Evolutionary conservation across 371 early-diverging fungal species (phyloP), one percentile per base, ranked within the genome.

Genomic region (Mortierella sp.): DNA sequence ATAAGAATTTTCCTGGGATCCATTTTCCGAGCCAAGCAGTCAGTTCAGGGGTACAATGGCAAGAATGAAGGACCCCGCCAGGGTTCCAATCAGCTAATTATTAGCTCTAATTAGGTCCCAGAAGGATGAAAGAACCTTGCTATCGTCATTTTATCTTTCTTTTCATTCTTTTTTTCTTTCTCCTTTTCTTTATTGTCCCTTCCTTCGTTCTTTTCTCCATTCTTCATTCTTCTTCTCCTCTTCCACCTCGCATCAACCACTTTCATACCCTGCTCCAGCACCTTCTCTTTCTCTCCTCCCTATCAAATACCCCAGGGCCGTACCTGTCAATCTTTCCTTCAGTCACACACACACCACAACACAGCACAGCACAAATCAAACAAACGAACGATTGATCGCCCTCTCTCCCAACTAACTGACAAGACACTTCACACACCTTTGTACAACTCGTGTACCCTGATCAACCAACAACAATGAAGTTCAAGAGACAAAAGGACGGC

Each of bases 401-500:
- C 14, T 29, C 34, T 4, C 5, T 58, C 34, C 34, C 34, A 11
- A 6, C 19, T 34, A 8, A 16, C 29, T 19, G 16, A 55, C 55
- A 45, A 14, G 22, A 45, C 45, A 19, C 31, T 7, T 31, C 55
- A 19, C 19, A 34, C 61, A 22, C 53, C n/a, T n/a, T 9, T 19
- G 61, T 24, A 14, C 48, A n/a, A 44, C 24, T 4, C 48, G 29
- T 2, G 13, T 63, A 43, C 9, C 13, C 8, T 39, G 9, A 22
- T 43, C 40, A 29, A 14, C 13, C 55, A 65, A 39, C 61, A 45
- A 64, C 11, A 5, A 80, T 80, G 80, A 80, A 79, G 63, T 68
- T 80, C 76, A 80, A 66, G 69, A 44, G 76, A 24, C 80, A 75
- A 65, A 75, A 68, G 34, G 69, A 72, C 43, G 14, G 31, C 44